These are phyloP conservation scores for Didymella glomerata DNA, from an alignment of 2,329 filamentous ascomycete species.

Conservation along the genomic window DNA sequence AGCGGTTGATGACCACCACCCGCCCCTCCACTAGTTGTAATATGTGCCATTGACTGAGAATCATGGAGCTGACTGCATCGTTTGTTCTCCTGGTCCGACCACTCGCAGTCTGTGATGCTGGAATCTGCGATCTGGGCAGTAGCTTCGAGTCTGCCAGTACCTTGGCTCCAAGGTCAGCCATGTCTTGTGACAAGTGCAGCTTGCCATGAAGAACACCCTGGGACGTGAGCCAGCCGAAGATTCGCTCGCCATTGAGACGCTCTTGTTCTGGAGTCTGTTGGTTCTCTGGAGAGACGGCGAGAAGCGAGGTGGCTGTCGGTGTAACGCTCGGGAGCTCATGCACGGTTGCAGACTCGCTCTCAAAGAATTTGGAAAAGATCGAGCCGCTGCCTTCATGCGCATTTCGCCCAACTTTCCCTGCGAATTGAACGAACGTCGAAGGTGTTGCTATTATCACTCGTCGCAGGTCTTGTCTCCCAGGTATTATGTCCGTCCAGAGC, in stretches of 20 bases:
- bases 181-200: constrained; percentile 69
- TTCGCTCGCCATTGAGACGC: constrained; percentile 69
- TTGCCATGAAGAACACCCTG: constrained; percentile 90
- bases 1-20: constrained; percentile 83
- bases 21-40: constrained; percentile 82
- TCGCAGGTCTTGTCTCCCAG: constrained; percentile 73
- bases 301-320: constrained; percentile 66
- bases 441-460: constrained; percentile 83
- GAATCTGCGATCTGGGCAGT: constrained; percentile 76
- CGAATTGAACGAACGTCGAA: constrained; percentile 79
- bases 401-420: constrained; percentile 76
- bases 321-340: constrained; percentile 74
- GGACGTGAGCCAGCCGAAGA: constrained; percentile 89
- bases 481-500: constrained; percentile 80
- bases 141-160: constrained; percentile 83
- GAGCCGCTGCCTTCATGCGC: constrained; percentile 81
- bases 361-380: constrained; percentile 87
- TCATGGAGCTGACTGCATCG: constrained; percentile 80
- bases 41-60: constrained; percentile 93
- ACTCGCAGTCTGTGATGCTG: constrained; percentile 70
- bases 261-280: constrained; percentile 61
- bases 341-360: constrained; percentile 79
- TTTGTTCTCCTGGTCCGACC: constrained; percentile 71
- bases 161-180: constrained; percentile 72
- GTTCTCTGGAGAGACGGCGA: constrained; percentile 79